A percentile compares a stretch with the other conserved stretches of the same genome.
Evolutionary conservation across 371 early-diverging fungal genomes (phyloP).

Genomic region (Coemansia linderi): DNA sequence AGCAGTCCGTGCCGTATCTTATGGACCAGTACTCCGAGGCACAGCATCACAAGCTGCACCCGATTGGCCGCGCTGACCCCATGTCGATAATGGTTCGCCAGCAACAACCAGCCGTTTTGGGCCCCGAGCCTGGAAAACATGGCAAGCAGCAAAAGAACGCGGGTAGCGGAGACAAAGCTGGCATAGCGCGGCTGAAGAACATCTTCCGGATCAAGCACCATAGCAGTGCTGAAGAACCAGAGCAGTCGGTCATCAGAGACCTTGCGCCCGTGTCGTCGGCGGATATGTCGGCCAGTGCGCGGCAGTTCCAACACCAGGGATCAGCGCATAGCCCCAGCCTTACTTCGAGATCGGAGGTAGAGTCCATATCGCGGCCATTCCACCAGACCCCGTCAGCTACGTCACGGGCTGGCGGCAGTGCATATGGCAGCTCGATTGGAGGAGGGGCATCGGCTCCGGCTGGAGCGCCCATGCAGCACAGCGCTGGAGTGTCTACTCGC

Average conservation of each 20-base stretch:
- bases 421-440: conserved; percentile 4
- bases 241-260: neutral
- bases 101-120: neutral
- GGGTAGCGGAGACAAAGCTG: conserved; percentile 32
- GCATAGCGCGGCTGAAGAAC: conserved; percentile 48
- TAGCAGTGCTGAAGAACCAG: conserved; percentile 1
- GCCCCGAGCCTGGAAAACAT: neutral
- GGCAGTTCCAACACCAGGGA: neutral
- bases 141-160: conserved; percentile 3
- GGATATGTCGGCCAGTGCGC: neutral
- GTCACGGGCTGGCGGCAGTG: neutral
- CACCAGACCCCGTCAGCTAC: neutral
- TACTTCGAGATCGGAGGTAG: conserved; percentile 3
- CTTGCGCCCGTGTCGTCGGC: neutral
- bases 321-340: conserved; percentile 4
- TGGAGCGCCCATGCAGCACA: neutral
- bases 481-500: conserved; percentile 2
- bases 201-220: conserved; percentile 43
- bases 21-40: conserved; percentile 20
- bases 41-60: conserved; percentile 40
- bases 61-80: conserved; percentile 27
- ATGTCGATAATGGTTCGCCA: conserved; percentile 14
- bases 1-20: conserved; percentile 3
- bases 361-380: neutral
- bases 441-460: neutral